Evolutionary conservation across 179 eudicot species (phyloP).

Genomic region (Vitellaria paradoxa): DNA sequence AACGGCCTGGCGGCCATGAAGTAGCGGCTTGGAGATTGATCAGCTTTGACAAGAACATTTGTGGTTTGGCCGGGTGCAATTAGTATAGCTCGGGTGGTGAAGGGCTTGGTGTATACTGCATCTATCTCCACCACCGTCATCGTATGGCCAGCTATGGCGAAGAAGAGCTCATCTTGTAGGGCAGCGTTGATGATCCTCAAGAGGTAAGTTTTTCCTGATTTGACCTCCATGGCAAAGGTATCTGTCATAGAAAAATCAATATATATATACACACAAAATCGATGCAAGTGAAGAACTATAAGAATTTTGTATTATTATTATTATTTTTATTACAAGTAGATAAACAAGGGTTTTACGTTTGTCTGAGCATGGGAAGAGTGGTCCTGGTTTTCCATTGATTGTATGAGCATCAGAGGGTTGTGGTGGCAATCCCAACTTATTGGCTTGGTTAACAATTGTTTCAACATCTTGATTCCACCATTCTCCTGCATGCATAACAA

Average conservation of each 20-base stretch:
- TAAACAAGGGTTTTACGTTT: conserved; percentile 27
- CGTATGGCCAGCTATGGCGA: conserved; percentile 40
- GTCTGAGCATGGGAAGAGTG: conserved; percentile 44
- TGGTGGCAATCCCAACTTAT: conserved; percentile 38
- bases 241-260: conserved; percentile 20
- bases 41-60: conserved; percentile 40
- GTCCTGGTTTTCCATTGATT: conserved; percentile 51
- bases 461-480: conserved; percentile 57
- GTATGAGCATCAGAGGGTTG: conserved; percentile 48
- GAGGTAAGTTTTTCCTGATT: conserved; percentile 45
- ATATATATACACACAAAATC: neutral
- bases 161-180: conserved; percentile 51
- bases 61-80: conserved; percentile 59
- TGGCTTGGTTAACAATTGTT: conserved; percentile 33
- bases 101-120: conserved; percentile 53
- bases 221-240: conserved; percentile 45
- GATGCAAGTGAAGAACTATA: too few relatives aligned
- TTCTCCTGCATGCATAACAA: conserved; percentile 33
- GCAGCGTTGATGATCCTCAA: conserved; percentile 47
- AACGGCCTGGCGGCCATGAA: conserved; percentile 47
- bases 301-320: too few relatives aligned
- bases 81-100: conserved; percentile 32
- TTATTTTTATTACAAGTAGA: too few relatives aligned
- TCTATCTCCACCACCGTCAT: conserved; percentile 48
- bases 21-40: conserved; percentile 37